These are phyloP conservation scores for Dichomitus squalens DNA, from an alignment of 1,284 basidiomycete genomes.

Conservation along the genomic window DNA sequence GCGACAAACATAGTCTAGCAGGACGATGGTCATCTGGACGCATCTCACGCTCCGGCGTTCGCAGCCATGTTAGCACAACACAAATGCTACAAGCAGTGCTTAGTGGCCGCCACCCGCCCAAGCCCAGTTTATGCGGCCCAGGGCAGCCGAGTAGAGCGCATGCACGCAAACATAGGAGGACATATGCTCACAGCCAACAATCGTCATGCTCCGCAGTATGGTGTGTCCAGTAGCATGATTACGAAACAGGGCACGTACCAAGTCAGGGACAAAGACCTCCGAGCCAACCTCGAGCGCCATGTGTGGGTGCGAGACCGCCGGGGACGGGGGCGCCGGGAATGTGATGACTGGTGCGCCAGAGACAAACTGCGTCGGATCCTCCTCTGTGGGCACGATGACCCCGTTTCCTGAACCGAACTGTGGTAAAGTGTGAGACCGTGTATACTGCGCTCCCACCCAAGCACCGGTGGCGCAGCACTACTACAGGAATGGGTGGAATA, in stretches of 20 bases:
- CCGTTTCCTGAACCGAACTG: slow-evolving; percentile 63
- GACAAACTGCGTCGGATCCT: slow-evolving; percentile 44
- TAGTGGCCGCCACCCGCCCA: background rate
- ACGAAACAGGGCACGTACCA: slow-evolving; percentile 45
- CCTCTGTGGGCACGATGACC: slow-evolving; percentile 49
- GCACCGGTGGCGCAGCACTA: background rate
- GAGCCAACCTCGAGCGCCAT: slow-evolving; percentile 55
- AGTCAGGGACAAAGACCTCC: slow-evolving; percentile 66
- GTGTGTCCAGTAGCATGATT: too few relatives aligned
- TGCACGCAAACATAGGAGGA: background rate
- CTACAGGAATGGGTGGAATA: background rate
- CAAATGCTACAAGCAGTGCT: background rate
- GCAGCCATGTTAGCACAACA: background rate
- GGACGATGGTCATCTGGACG: background rate
- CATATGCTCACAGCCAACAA: too few relatives aligned
- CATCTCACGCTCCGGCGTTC: background rate
- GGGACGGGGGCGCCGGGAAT: slow-evolving; percentile 51
- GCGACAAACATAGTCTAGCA: background rate
- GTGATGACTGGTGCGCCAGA: slow-evolving; percentile 46
- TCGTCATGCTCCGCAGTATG: too few relatives aligned
- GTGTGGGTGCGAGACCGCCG: slow-evolving; percentile 58
- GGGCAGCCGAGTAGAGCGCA: background rate
- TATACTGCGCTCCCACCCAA: too few relatives aligned
- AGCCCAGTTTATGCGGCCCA: background rate
- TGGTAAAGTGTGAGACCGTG: background rate